Evolutionary conservation across 306 rosid species (phyloP).

Genomic region (Arachis stenosperma): DNA sequence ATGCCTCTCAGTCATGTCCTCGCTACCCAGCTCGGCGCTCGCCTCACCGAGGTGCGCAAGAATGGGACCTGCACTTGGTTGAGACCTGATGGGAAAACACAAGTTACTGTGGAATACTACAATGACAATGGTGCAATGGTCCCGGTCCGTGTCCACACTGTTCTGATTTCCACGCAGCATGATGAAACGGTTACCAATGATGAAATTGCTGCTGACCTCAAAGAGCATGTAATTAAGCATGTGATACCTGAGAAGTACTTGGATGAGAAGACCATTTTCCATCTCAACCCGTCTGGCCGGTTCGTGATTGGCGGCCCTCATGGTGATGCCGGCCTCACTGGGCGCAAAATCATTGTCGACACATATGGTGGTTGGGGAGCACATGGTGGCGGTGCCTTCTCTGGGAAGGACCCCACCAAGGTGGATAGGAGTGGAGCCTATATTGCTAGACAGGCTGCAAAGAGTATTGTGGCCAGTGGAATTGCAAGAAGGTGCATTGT

Average conservation of each 20-base stretch:
- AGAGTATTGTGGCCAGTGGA: conserved; percentile 68
- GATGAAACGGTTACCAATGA: conserved; percentile 73
- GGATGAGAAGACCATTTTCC: conserved; percentile 72
- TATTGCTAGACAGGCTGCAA: conserved; percentile 74
- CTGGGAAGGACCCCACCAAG: conserved; percentile 69
- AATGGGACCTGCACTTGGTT: conserved; percentile 63
- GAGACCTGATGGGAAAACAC: conserved; percentile 72
- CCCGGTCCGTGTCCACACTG: conserved; percentile 63
- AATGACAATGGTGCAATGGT: conserved; percentile 68
- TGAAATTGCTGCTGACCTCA: conserved; percentile 66
- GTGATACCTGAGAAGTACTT: conserved; percentile 66
- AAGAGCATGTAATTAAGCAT: conserved; percentile 66
- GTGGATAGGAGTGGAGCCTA: conserved; percentile 74
- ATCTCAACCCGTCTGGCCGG: conserved; percentile 69
- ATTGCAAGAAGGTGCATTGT: conserved; percentile 67
- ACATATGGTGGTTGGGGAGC: conserved; percentile 82
- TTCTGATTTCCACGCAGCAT: conserved; percentile 69
- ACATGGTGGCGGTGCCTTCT: conserved; percentile 78
- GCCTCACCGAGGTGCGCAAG: conserved; percentile 66
- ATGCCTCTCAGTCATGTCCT: conserved; percentile 77
- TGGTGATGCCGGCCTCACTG: conserved; percentile 71
- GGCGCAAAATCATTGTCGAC: conserved; percentile 65
- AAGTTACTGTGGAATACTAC: conserved; percentile 68
- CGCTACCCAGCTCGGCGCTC: conserved; percentile 67
- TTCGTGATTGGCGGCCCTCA: conserved; percentile 77